Conservation (phyloP, 495 filamentous ascomycete genomes). For the Aspergillus leporis region DNA sequence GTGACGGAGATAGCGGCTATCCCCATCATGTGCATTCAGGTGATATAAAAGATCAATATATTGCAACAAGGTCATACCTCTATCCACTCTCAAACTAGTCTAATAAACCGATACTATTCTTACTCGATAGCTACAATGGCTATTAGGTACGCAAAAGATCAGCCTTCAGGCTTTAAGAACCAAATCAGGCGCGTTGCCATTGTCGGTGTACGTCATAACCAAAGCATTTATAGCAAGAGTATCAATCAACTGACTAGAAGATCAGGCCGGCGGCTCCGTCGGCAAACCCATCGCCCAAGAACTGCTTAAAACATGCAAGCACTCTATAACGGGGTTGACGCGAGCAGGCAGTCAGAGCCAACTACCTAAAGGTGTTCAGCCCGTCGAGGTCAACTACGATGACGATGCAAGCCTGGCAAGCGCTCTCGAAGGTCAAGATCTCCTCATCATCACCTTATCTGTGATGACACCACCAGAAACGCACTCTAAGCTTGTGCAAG, state of each 20-base stretch:
- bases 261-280: conserved; percentile 57
- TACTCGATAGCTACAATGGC: no score
- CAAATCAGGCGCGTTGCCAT: conserved; percentile 38
- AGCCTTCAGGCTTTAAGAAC: conserved; percentile 32
- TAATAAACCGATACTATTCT: no score
- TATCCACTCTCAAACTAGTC: no score
- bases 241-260: background rate
- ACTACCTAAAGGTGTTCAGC: conserved; percentile 44
- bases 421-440: conserved; percentile 53
- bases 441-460: conserved; percentile 61
- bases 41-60: no score
- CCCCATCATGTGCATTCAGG: no score
- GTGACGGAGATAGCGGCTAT: no score
- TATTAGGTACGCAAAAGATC: conserved; percentile 21
- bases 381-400: conserved; percentile 49
- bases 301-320: conserved; percentile 50
- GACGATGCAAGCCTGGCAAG: conserved; percentile 41
- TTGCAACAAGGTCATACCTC: no score
- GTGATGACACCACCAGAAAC: conserved; percentile 37
- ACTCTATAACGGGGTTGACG: conserved; percentile 55
- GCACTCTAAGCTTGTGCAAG: conserved; percentile 52
- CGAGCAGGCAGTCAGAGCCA: conserved; percentile 40
- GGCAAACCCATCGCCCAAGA: conserved; percentile 54
- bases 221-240: no score
- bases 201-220: conserved; percentile 32